phyloP scores from a whole-genome alignment of 2,329 filamentous ascomycete genomes.

The Penicillium freii region DNA sequence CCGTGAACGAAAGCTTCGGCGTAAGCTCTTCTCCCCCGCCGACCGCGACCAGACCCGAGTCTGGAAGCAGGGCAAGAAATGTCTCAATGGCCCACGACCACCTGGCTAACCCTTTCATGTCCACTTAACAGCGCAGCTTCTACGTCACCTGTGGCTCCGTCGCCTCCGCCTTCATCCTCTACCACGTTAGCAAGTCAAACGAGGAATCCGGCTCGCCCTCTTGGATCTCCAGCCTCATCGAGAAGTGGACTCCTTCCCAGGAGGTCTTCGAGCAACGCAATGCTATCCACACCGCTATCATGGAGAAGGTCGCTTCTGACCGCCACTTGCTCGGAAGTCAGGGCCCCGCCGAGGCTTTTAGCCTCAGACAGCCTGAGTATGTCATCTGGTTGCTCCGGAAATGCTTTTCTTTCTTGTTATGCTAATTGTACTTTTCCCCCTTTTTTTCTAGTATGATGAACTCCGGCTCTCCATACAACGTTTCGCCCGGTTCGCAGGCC shows the following conservation, averaged over 20 bases:
- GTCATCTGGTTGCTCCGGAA: conserved; percentile 32
- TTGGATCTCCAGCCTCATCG: conserved; percentile 50
- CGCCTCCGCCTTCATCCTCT: conserved; percentile 43
- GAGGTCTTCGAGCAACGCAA: conserved; percentile 57
- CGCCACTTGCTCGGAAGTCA: conserved; percentile 58
- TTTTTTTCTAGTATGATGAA: conserved; percentile 58
- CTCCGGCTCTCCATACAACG: conserved; percentile 61
- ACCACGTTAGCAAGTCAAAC: conserved; percentile 42
- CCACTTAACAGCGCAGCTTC: conserved; percentile 45
- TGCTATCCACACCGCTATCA: conserved; percentile 57
- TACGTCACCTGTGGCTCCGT: conserved; percentile 47
- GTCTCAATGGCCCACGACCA: conserved; percentile 8
- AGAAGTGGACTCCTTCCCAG: conserved; percentile 55
- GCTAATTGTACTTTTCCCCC: conserved; percentile 1
- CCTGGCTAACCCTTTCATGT: conserved; percentile 19
- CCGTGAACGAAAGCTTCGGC: conserved; percentile 48
- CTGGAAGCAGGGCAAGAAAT: conserved; percentile 9
- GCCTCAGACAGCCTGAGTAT: conserved; percentile 64
- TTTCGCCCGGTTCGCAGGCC: conserved; percentile 59
- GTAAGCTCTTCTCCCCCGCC: conserved; percentile 37
- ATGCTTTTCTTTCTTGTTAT: background rate
- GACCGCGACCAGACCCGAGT: conserved; percentile 8
- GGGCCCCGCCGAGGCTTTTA: conserved; percentile 44
- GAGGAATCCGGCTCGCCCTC: conserved; percentile 40
- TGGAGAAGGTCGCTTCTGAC: conserved; percentile 64